Evolutionary conservation across 1,284 basidiomycete species (phyloP), one percentile per base, ranked within the genome.

Genomic region (Tremellales sp.): DNA sequence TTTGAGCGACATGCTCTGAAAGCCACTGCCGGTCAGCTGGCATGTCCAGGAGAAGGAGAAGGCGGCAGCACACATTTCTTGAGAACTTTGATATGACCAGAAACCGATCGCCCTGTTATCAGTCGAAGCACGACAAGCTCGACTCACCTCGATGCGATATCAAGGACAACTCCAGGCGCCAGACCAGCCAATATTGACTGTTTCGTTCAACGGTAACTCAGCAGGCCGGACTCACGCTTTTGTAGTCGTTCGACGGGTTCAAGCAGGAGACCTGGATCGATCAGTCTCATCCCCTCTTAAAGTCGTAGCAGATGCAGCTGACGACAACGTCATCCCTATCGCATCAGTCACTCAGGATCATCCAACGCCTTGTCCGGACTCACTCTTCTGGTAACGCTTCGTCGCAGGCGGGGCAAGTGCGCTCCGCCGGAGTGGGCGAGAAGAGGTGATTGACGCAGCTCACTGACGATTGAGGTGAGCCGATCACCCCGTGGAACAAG

Each of bases 121-220:
- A 46, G 44, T 22, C 4, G 21, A 33, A 4, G 13, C 15, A 8
- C 4, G 17, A 29, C 4, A 4, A 17, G 33, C 19, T 10, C 1
- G 5, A 39, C 45, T 17, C 24, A 56, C 54, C 51, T 48, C 4
- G 50, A 46, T 5, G 63, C 56, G 29, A 65, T 56, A 23, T 65
- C 63, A 37, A 61, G 44, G 27, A 65, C 52, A 15, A 53, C 46
- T 2, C 52, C 42, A 8, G 63, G 63, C 1, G 59, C 40, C 5
- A 65, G 40, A 1, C 61, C 63, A 11, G 63, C 59, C 11, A 65
- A 50, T 21, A 65, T 61, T 17, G 63, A 63, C 61, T 65, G 29
- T 3, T 4, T 13, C n/a, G n/a, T n/a, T n/a, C n/a, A n/a, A n/a
- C n/a, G n/a, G n/a, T n/a, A n/a, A n/a, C n/a, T n/a, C 31, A n/a